Evolutionary conservation across 176 grass and related monocot genomes (phyloP).

Genomic region (Carex parvula): DNA sequence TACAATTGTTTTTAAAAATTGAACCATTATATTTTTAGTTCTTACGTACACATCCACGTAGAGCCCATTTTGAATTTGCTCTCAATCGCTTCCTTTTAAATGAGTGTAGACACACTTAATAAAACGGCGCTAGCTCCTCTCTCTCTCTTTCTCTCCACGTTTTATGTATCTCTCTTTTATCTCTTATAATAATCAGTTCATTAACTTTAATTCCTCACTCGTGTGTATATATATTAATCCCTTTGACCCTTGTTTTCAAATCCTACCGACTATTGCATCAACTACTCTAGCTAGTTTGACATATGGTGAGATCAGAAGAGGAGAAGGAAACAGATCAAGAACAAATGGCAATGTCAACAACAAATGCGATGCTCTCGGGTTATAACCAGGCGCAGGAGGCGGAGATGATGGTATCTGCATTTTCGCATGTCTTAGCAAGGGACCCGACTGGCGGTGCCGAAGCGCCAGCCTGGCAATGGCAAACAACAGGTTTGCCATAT

Average conservation of each 20-base stretch:
- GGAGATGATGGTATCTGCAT: conserved; percentile 68
- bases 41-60: neutral
- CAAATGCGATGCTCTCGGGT: conserved; percentile 34
- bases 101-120: conserved; percentile 5
- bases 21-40: neutral
- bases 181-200: conserved; percentile 16
- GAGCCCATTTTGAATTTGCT: neutral
- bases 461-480: neutral
- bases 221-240: conserved; percentile 6
- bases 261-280: conserved; percentile 16
- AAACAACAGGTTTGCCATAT: neutral
- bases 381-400: conserved; percentile 51
- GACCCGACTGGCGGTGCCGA: neutral
- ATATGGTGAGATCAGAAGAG: neutral
- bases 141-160: conserved; percentile 16
- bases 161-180: neutral
- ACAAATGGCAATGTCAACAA: neutral
- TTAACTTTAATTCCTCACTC: conserved; percentile 11
- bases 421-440: conserved; percentile 50
- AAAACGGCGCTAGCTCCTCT: neutral
- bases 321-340: neutral
- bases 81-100: neutral
- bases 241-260: conserved; percentile 20
- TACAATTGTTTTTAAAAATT: neutral
- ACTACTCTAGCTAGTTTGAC: neutral